Conservation (phyloP, 2,329 filamentous ascomycete species). For the Colletotrichum destructivum region DNA sequence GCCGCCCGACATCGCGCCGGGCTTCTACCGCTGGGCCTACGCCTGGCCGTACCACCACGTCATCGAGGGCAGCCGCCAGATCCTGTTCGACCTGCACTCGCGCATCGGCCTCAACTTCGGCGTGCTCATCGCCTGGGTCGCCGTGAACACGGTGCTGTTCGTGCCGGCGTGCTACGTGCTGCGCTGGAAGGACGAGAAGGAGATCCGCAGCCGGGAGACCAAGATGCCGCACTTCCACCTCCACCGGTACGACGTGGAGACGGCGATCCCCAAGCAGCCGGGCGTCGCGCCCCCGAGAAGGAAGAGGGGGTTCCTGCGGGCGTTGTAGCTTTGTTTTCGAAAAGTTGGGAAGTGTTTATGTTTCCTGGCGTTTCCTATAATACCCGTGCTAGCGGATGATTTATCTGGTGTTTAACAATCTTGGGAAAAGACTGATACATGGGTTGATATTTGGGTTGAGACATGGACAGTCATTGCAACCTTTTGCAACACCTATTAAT, state of each 20-base stretch:
- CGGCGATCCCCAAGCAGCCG: slow-evolving; percentile 26
- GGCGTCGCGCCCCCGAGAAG: slow-evolving; percentile 19
- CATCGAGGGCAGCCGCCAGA: slow-evolving; percentile 28
- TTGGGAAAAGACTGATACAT: no score
- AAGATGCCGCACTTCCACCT: slow-evolving; percentile 20
- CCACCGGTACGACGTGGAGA: slow-evolving; percentile 18
- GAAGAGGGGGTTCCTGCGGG: slow-evolving; percentile 26
- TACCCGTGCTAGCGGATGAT: neutral
- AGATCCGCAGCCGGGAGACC: slow-evolving; percentile 17
- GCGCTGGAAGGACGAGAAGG: slow-evolving; percentile 33
- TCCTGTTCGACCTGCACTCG: slow-evolving; percentile 31
- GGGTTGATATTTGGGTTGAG: neutral
- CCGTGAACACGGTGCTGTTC: slow-evolving; percentile 17
- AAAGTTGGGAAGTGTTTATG: no score
- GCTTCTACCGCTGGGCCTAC: slow-evolving; percentile 33
- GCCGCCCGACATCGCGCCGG: slow-evolving; percentile 30
- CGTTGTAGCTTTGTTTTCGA: neutral
- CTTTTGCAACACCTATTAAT: neutral
- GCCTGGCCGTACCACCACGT: slow-evolving; percentile 37
- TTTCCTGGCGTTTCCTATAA: neutral
- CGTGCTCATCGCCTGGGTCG: slow-evolving; percentile 20
- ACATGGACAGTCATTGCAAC: neutral
- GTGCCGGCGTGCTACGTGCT: slow-evolving; percentile 26
- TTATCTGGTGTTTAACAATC: neutral
- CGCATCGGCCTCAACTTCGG: slow-evolving; percentile 33